Percentiles rank a stretch among this genome's conserved stretches.
Evolutionary conservation across 2,329 filamentous ascomycete genomes (phyloP).

Genomic region (Fusarium dimerum): DNA sequence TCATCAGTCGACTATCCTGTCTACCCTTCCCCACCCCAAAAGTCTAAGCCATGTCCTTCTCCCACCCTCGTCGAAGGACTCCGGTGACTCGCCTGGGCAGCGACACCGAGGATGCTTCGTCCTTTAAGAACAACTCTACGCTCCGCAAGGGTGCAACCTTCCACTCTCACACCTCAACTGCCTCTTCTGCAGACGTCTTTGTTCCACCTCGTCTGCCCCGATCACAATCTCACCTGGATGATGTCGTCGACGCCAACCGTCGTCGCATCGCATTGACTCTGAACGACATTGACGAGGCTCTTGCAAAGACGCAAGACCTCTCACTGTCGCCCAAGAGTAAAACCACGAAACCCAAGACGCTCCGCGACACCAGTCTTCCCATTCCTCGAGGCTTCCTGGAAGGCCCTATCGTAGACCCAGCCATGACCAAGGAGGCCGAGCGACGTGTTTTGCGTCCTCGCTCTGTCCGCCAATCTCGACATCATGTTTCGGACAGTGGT

Average conservation of each 20-base stretch:
- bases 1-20: constrained; percentile 29
- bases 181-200: constrained; percentile 44
- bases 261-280: constrained; percentile 69
- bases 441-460: constrained; percentile 55
- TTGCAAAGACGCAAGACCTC: constrained; percentile 47
- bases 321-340: constrained; percentile 39
- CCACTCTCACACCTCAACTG: constrained; percentile 53
- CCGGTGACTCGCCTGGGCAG: constrained; percentile 42
- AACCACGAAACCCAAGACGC: constrained; percentile 30
- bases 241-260: constrained; percentile 69
- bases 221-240: constrained; percentile 69
- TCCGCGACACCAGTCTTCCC: constrained; percentile 59
- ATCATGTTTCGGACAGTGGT: constrained; percentile 83
- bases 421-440: constrained; percentile 48
- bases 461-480: constrained; percentile 57
- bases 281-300: constrained; percentile 63
- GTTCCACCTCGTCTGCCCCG: constrained; percentile 60
- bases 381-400: constrained; percentile 62
- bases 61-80: constrained; percentile 50
- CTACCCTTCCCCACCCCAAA: constrained; percentile 30
- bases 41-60: constrained; percentile 50
- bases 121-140: constrained; percentile 41
- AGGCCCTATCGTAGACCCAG: constrained; percentile 53
- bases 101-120: constrained; percentile 34
- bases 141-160: constrained; percentile 73